phyloP scores from a whole-genome alignment of 2,329 filamentous ascomycete species.

The Aspergillus sp. region DNA sequence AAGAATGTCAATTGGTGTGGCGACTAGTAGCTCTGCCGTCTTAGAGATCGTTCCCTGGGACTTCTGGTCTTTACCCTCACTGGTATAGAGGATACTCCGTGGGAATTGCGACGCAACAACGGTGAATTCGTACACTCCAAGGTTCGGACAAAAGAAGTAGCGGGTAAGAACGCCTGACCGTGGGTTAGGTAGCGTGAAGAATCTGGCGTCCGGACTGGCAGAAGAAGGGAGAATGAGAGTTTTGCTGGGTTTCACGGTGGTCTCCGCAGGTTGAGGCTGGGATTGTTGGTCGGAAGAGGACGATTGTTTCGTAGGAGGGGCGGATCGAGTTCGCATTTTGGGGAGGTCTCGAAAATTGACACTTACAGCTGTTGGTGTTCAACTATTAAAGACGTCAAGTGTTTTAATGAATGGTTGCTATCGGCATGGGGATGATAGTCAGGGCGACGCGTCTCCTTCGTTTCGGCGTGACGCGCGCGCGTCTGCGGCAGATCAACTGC shows the following conservation, averaged over 20 bases:
- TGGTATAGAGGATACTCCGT: constrained; percentile 57
- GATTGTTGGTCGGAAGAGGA: constrained; percentile 19
- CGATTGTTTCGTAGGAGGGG: constrained; percentile 12
- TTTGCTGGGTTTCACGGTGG: constrained; percentile 39
- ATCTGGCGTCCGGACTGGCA: constrained; percentile 52
- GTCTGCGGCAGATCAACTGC: constrained; percentile 1
- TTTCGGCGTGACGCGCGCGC: constrained; percentile 1
- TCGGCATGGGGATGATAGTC: neutral
- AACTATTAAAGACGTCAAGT: neutral
- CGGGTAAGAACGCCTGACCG: constrained; percentile 48
- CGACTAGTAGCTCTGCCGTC: constrained; percentile 73
- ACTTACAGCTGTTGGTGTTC: neutral
- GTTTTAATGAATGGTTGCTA: neutral
- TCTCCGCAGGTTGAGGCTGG: constrained; percentile 17
- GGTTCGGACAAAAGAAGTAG: constrained; percentile 60
- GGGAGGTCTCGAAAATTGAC: neutral
- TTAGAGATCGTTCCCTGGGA: constrained; percentile 58
- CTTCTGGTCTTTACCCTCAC: constrained; percentile 43
- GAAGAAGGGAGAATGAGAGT: constrained; percentile 59
- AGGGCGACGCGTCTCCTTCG: neutral
- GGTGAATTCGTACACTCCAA: constrained; percentile 63
- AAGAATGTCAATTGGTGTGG: constrained; percentile 78
- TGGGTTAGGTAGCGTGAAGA: constrained; percentile 58
- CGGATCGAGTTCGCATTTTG: constrained; percentile 30
- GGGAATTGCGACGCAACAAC: constrained; percentile 52